Conservation (phyloP, 331 rosid species). For the Prunus yedoensis region DNA sequence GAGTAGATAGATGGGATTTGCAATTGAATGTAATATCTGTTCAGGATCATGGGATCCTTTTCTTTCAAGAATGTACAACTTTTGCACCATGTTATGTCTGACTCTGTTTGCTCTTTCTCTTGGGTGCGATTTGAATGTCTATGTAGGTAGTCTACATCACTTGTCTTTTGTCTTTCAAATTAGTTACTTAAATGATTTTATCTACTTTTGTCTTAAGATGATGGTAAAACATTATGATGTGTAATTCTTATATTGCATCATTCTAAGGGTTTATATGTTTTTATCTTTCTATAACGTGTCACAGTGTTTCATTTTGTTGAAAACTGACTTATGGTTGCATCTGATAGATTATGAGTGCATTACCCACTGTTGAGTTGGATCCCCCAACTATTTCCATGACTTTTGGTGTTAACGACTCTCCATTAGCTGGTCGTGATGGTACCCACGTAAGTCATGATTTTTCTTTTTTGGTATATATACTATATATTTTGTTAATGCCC, state of each 20-base stretch:
- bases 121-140: no score
- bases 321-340: constrained; percentile 1
- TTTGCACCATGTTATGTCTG: no score
- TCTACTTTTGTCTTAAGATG: not conserved
- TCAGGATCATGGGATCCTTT: no score
- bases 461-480: not conserved
- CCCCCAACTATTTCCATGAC: constrained; percentile 99
- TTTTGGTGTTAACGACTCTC: constrained; percentile 96
- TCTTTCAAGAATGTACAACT: no score
- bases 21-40: no score
- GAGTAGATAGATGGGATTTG: no score
- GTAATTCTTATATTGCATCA: not conserved
- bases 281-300: not conserved
- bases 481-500: not conserved
- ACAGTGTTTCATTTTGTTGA: not conserved
- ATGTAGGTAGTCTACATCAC: not conserved
- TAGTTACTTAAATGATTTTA: not conserved
- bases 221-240: not conserved
- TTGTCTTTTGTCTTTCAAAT: not conserved
- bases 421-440: constrained; percentile 98
- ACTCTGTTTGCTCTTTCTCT: not conserved
- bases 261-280: not conserved
- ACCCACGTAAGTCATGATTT: constrained; percentile 69
- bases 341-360: constrained; percentile 62
- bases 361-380: constrained; percentile 90